Evolutionary conservation across 2,329 filamentous ascomycete genomes (phyloP).

Genomic region (Fusarium sp.): DNA sequence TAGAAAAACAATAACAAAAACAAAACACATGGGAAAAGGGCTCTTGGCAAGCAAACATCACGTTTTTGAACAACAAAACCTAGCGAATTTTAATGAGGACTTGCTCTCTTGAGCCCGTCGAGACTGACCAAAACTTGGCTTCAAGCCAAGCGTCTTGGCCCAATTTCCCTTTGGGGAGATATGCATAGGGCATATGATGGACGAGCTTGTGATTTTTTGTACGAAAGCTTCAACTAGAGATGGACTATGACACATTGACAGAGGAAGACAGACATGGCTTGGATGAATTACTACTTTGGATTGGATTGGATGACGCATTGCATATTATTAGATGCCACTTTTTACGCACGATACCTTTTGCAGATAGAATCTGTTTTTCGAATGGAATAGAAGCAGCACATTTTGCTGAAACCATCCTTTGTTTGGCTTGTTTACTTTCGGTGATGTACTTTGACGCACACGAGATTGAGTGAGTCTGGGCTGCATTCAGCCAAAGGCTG

Average conservation of each 20-base stretch:
- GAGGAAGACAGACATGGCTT: constrained; percentile 29
- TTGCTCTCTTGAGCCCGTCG: constrained; percentile 34
- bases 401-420: background rate
- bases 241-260: constrained; percentile 35
- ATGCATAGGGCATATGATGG: constrained; percentile 8
- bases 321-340: constrained; percentile 13
- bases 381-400: constrained; percentile 13
- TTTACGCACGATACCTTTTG: constrained; percentile 41
- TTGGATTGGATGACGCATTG: constrained; percentile 22
- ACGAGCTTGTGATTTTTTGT: constrained; percentile 19
- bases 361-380: constrained; percentile 19
- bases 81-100: constrained; percentile 40
- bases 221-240: constrained; percentile 33
- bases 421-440: background rate
- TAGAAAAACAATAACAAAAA: constrained; percentile 12
- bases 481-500: background rate
- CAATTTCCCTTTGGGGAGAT: constrained; percentile 1
- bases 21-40: constrained; percentile 8
- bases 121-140: background rate
- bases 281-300: constrained; percentile 36
- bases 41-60: constrained; percentile 38
- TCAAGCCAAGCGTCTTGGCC: constrained; percentile 9
- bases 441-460: background rate
- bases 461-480: background rate
- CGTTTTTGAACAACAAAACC: constrained; percentile 30